Conservation (phyloP, 2,329 filamentous ascomycete genomes). For the Trichoderma sp. region DNA sequence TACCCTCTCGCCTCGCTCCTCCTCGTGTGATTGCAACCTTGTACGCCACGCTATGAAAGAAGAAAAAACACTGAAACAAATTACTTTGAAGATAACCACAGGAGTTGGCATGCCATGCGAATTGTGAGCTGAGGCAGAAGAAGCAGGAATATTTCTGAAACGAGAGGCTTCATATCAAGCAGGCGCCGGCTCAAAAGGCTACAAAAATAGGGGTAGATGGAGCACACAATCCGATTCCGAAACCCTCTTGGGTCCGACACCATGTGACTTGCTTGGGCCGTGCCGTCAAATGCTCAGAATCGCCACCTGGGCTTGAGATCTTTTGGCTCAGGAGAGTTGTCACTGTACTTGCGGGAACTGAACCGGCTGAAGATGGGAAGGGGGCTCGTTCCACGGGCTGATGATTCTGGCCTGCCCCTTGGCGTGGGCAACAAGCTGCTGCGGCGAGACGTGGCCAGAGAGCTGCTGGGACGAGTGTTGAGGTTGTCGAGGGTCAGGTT, state of each 20-base stretch:
- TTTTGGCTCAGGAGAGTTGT: slow-evolving; percentile 42
- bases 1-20: slow-evolving; percentile 18
- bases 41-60: slow-evolving; percentile 32
- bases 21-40: slow-evolving; percentile 17
- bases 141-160: slow-evolving; percentile 18
- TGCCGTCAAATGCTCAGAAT: slow-evolving; percentile 23
- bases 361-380: slow-evolving; percentile 50
- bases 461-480: slow-evolving; percentile 57
- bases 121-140: slow-evolving; percentile 13
- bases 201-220: slow-evolving; percentile 12
- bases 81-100: slow-evolving; percentile 13
- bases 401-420: slow-evolving; percentile 39
- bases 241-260: neutral
- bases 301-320: slow-evolving; percentile 55
- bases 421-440: slow-evolving; percentile 57
- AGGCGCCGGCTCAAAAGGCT: slow-evolving; percentile 2
- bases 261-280: neutral
- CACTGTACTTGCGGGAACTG: slow-evolving; percentile 48
- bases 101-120: slow-evolving; percentile 20
- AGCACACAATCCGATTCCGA: slow-evolving; percentile 19
- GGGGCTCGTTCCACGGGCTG: slow-evolving; percentile 52
- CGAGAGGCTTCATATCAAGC: slow-evolving; percentile 13
- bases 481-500: slow-evolving; percentile 38
- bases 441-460: slow-evolving; percentile 55
- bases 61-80: slow-evolving; percentile 15